Percentiles rank a stretch among this genome's conserved stretches.
Evolutionary conservation across 2,329 filamentous ascomycete genomes (phyloP).

Genomic region (Apiospora malaysiana): DNA sequence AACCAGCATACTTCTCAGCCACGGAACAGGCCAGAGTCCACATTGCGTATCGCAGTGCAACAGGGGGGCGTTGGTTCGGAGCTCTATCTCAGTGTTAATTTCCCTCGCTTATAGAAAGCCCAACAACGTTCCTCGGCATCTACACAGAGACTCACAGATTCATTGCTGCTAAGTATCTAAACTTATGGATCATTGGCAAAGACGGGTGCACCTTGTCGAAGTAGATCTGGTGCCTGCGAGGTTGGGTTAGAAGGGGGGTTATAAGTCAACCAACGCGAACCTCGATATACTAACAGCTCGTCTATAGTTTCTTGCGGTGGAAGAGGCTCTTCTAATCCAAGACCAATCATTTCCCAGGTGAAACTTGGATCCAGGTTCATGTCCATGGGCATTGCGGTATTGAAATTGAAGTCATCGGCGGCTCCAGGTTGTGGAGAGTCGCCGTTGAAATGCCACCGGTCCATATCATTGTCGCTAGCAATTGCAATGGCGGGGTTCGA

Average conservation of each 20-base stretch:
- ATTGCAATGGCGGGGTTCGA: conserved; percentile 55
- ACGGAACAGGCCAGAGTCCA: conserved; percentile 93
- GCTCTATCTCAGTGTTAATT: conserved; percentile 46
- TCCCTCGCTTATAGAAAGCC: background rate
- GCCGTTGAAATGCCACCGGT: conserved; percentile 60
- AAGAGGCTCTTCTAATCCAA: conserved; percentile 64
- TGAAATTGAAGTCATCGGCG: conserved; percentile 66
- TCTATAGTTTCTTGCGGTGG: conserved; percentile 72
- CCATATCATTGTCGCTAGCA: conserved; percentile 53
- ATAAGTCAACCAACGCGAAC: conserved; percentile 15
- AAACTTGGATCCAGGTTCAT: conserved; percentile 60
- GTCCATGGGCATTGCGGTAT: conserved; percentile 51
- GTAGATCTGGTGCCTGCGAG: conserved; percentile 74
- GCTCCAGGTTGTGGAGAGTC: conserved; percentile 57
- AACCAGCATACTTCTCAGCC: conserved; percentile 77
- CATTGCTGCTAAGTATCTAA: conserved; percentile 86
- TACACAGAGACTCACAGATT: conserved; percentile 63
- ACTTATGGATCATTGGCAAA: conserved; percentile 86
- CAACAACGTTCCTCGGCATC: background rate
- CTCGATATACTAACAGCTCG: conserved; percentile 68
- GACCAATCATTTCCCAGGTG: conserved; percentile 78
- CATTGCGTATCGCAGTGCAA: conserved; percentile 91
- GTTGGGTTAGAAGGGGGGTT: background rate
- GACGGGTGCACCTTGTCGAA: conserved; percentile 91
- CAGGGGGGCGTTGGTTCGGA: conserved; percentile 83